A percentile compares a stretch with the other conserved stretches of the same genome.
Conservation (phyloP, 2,329 filamentous ascomycete genomes). For the Aspergillus arachidicola region DNA sequence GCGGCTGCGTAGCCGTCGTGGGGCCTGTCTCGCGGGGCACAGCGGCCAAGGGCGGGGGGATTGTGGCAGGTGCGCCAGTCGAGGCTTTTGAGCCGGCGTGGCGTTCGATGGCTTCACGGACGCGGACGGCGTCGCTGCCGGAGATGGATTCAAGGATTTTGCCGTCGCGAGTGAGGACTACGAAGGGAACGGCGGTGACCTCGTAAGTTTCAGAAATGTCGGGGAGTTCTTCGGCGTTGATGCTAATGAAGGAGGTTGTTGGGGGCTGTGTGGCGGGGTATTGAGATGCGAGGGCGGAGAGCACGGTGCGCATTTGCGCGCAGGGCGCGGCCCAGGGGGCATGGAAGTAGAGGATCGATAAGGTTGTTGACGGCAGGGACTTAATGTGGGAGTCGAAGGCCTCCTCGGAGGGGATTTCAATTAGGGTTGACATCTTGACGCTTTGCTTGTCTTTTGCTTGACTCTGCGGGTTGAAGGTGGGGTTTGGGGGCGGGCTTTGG, state of each 20-base stretch:
- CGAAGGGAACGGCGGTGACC: constrained; percentile 89
- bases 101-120: constrained; percentile 81
- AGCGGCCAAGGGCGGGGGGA: constrained; percentile 43
- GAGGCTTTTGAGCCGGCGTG: constrained; percentile 60
- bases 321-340: constrained; percentile 96
- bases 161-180: constrained; percentile 77
- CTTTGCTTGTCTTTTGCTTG: constrained; percentile 1
- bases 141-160: constrained; percentile 81
- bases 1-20: constrained; percentile 33
- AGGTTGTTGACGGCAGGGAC: constrained; percentile 67
- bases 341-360: constrained; percentile 90
- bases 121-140: constrained; percentile 84
- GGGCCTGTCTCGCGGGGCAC: constrained; percentile 40
- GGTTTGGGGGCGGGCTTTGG: not conserved
- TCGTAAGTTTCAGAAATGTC: constrained; percentile 92
- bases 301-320: constrained; percentile 86
- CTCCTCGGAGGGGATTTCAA: constrained; percentile 72
- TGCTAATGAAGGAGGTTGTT: constrained; percentile 77
- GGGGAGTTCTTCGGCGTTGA: constrained; percentile 93
- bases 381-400: constrained; percentile 72
- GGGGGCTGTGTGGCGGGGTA: constrained; percentile 71
- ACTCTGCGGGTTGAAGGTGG: not conserved
- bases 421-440: constrained; percentile 70
- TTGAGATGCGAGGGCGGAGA: constrained; percentile 81
- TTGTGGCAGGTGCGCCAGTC: constrained; percentile 36